These are phyloP conservation scores for Lasiosphaeria ovina DNA, from an alignment of 495 filamentous ascomycete genomes.

Conservation along the genomic window DNA sequence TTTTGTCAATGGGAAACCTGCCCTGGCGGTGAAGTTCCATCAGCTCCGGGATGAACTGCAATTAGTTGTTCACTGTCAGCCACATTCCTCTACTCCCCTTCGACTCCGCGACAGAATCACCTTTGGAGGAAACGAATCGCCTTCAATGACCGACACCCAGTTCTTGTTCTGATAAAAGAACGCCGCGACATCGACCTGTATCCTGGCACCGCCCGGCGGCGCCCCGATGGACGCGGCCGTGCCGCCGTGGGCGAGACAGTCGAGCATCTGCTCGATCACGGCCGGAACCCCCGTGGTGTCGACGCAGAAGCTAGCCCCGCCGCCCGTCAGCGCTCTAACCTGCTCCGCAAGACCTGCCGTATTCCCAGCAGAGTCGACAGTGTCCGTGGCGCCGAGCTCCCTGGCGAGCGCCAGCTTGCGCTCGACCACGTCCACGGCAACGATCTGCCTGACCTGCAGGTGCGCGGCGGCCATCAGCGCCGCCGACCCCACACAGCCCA, in stretches of 20 bases:
- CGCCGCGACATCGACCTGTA: conserved; percentile 1
- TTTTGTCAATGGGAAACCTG: conserved; percentile 40
- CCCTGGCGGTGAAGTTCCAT: conserved; percentile 39
- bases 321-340: conserved; percentile 8
- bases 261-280: conserved; percentile 18
- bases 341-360: conserved; percentile 13
- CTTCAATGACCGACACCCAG: conserved; percentile 24
- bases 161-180: conserved; percentile 24
- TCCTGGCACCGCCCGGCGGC: conserved; percentile 1
- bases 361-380: conserved; percentile 29
- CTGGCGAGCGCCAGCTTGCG: conserved; percentile 40
- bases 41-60: conserved; percentile 36
- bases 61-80: not conserved
- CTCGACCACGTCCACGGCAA: conserved; percentile 47
- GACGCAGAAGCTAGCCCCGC: conserved; percentile 12
- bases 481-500: conserved; percentile 45
- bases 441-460: conserved; percentile 27
- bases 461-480: conserved; percentile 32
- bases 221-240: conserved; percentile 17
- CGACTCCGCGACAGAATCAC: not conserved
- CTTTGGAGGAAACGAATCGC: conserved; percentile 17
- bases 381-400: conserved; percentile 44
- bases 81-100: not conserved
- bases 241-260: conserved; percentile 12
- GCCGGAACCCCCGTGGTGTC: conserved; percentile 14